Base-by-base conservation (phyloP, 805 yeast species). In the Pichia cephalocereana region DNA sequence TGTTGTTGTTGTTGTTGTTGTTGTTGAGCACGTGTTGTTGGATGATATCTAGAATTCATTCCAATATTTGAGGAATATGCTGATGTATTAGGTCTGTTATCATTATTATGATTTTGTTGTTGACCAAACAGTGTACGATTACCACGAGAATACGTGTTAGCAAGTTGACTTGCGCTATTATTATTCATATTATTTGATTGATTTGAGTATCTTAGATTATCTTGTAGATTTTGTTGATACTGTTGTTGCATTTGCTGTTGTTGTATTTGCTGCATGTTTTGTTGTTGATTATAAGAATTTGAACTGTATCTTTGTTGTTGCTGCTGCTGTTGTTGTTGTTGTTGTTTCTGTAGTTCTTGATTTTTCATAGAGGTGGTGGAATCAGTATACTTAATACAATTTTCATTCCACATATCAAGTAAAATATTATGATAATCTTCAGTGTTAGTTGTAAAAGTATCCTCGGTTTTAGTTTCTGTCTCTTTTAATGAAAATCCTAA, bases 1-100 rank as follows among this genome's bases (percentile, higher is more conserved):
- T 32, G 37, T 12, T 36, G 43, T 10, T 40, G 44, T 12, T 41
- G 41, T n/a, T 46, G 40, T 40, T 47, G 50, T 39, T 54, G 55
- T 43, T 61, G 65, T 48, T 62, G 66, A 1, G 66, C 66, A 18
- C 66, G 50, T 0, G 66, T 62, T 4, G 64, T 61, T 2, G 66
- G 66, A 23, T 58, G 62, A 27, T 46, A 49, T 14, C 53, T 54
- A 28, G 50, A 27, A 26, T 43, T 39, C 15, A 43, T 8, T 12
- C 49, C 47, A 44, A 32, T 38, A 36, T 46, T 37, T 15, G 37
- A 8, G 2, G 37, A 34, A 34, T 34, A n/a, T 10, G 8, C 17
- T 34, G 37, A 12, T 4, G n/a, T 34, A 9, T 37, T 5, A 7
- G 23, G 23, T 9, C 8, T 37, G 11, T 37, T n/a, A 17, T 28